Conservation (phyloP, 1,284 basidiomycete genomes). For the Cystobasidium pallidum region DNA sequence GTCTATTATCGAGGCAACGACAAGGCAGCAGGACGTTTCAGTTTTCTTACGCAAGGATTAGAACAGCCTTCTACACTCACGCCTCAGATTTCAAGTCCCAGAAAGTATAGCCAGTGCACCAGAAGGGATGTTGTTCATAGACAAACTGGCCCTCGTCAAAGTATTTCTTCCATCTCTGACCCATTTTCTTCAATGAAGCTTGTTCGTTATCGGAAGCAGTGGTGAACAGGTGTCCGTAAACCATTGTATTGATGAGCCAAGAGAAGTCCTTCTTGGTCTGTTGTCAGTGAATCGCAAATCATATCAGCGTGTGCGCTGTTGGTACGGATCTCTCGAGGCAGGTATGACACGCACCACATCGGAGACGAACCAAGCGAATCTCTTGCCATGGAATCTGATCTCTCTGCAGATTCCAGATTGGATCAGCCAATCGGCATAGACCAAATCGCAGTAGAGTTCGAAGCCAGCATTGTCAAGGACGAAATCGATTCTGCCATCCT, state of each 20-base stretch:
- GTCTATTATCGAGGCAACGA: neutral
- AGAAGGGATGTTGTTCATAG: conserved; percentile 87
- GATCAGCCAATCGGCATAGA: conserved; percentile 83
- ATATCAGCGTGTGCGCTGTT: no score
- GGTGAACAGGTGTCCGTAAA: conserved; percentile 84
- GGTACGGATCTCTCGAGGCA: no score
- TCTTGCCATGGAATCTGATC: conserved; percentile 90
- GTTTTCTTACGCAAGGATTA: no score
- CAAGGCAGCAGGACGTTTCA: no score
- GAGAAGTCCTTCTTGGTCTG: conserved; percentile 89
- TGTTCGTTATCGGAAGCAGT: conserved; percentile 77
- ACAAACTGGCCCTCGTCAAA: conserved; percentile 91
- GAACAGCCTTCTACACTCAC: conserved; percentile 10
- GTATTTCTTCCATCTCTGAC: conserved; percentile 93
- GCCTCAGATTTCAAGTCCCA: conserved; percentile 61
- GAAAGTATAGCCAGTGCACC: conserved; percentile 73
- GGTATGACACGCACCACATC: conserved; percentile 65
- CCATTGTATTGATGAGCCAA: conserved; percentile 66
- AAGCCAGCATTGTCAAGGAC: conserved; percentile 61
- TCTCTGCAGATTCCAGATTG: conserved; percentile 84
- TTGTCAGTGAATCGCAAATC: no score
- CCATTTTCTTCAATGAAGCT: conserved; percentile 78
- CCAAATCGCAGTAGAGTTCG: conserved; percentile 90
- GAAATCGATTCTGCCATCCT: conserved; percentile 84
- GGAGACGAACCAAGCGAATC: conserved; percentile 91